These are phyloP conservation scores for Amphirosellinia nigrospora DNA, from an alignment of 495 filamentous ascomycete genomes.

Conservation along the genomic window DNA sequence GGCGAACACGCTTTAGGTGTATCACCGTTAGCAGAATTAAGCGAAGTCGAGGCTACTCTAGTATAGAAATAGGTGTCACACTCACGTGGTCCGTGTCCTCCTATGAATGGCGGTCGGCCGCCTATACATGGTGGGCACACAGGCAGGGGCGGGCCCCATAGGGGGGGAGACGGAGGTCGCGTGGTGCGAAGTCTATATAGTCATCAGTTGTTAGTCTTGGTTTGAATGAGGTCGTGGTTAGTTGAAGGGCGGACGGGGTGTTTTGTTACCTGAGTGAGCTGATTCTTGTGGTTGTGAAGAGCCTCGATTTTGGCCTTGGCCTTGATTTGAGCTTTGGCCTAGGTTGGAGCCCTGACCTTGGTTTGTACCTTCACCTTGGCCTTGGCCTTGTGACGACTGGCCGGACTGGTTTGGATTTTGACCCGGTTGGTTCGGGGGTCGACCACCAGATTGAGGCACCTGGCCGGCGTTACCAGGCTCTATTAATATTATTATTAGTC, in stretches of 20 bases:
- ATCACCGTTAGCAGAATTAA: background rate
- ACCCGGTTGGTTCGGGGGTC: background rate
- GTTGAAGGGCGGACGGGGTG: background rate
- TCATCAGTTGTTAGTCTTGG: background rate
- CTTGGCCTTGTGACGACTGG: background rate
- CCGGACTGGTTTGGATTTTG: background rate
- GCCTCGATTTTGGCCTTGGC: background rate
- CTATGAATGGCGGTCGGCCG: background rate
- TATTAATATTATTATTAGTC: background rate
- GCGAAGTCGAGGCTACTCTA: no score
- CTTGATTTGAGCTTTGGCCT: background rate
- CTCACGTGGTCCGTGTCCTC: conserved; percentile 3
- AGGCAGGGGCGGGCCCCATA: background rate
- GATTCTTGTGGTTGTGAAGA: no score
- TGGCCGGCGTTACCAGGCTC: background rate
- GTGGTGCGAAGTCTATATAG: background rate
- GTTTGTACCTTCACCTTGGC: background rate
- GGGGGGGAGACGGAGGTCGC: background rate
- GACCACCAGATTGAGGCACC: no score
- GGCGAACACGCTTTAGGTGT: background rate
- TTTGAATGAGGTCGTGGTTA: background rate
- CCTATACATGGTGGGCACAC: background rate
- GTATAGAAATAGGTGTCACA: no score
- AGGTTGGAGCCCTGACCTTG: background rate
- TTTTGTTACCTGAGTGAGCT: background rate